phyloP scores from a whole-genome alignment of 108 stramenopile species.

The Cyclostephanos invisitatus region DNA sequence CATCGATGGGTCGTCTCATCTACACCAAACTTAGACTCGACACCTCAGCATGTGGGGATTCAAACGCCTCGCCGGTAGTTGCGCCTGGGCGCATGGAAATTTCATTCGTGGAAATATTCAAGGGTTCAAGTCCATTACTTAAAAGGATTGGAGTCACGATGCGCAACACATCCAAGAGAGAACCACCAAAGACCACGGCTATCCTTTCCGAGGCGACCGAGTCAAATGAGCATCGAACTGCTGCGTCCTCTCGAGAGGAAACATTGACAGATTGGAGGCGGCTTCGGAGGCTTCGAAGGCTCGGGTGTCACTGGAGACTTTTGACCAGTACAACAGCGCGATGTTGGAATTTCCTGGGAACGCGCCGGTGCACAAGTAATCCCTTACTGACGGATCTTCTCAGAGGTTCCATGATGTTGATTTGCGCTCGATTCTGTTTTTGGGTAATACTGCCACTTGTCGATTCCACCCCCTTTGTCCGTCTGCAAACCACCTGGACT shows the following conservation, averaged over 20 bases:
- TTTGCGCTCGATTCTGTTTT: neutral
- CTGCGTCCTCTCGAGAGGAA: too few relatives aligned
- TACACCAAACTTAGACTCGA: neutral
- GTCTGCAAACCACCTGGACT: too few relatives aligned
- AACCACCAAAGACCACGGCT: neutral
- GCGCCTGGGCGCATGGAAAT: neutral
- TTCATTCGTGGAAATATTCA: slow-evolving; percentile 2
- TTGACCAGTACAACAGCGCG: neutral
- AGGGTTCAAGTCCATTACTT: neutral
- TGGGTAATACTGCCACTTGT: too few relatives aligned
- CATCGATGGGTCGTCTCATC: neutral
- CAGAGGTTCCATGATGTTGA: neutral
- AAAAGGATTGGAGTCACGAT: neutral
- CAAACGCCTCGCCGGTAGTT: neutral
- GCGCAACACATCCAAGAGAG: neutral
- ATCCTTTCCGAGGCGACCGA: neutral
- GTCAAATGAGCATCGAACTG: neutral
- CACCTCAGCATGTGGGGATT: slow-evolving; percentile 9
- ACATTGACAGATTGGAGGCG: too few relatives aligned
- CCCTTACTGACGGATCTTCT: neutral
- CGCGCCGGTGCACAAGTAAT: neutral
- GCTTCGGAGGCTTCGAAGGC: too few relatives aligned
- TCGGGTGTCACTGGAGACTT: too few relatives aligned
- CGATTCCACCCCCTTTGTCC: too few relatives aligned
- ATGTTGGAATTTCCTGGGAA: neutral